These are phyloP conservation scores for Globisporangium irregulare DNA, from an alignment of 352 stramenopile species.

Conservation along the genomic window DNA sequence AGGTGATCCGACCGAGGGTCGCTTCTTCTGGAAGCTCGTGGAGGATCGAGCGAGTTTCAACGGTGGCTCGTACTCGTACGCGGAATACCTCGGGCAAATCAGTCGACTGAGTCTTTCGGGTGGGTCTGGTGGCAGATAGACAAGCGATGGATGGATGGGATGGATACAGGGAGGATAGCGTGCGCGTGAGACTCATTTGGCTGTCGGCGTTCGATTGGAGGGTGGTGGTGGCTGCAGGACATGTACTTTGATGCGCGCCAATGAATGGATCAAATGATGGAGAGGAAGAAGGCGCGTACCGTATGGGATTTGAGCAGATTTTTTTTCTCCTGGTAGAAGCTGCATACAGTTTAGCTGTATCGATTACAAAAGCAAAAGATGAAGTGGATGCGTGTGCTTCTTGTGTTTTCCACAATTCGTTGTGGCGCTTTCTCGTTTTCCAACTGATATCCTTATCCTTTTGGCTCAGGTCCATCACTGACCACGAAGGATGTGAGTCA, in stretches of 20 bases:
- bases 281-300: background rate
- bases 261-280: background rate
- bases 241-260: background rate
- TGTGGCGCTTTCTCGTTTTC: background rate
- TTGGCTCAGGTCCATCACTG: background rate
- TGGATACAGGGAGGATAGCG: background rate
- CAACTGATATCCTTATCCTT: background rate
- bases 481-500: background rate
- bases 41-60: slow-evolving; percentile 98
- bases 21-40: slow-evolving; percentile 97
- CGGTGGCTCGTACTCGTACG: slow-evolving; percentile 97
- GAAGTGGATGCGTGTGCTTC: background rate
- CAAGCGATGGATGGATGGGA: slow-evolving; percentile 13
- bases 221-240: background rate
- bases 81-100: slow-evolving; percentile 94
- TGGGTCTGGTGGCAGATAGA: slow-evolving; percentile 55
- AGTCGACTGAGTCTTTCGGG: slow-evolving; percentile 66
- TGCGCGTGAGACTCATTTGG: background rate
- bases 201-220: background rate
- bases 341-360: background rate
- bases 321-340: slow-evolving; percentile 9
- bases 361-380: background rate
- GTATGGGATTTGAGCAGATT: slow-evolving; percentile 1
- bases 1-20: slow-evolving; percentile 90
- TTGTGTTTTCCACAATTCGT: background rate